Evolutionary conservation across 805 yeast genomes (phyloP).

Genomic region (Blastobotrys attinorum): DNA sequence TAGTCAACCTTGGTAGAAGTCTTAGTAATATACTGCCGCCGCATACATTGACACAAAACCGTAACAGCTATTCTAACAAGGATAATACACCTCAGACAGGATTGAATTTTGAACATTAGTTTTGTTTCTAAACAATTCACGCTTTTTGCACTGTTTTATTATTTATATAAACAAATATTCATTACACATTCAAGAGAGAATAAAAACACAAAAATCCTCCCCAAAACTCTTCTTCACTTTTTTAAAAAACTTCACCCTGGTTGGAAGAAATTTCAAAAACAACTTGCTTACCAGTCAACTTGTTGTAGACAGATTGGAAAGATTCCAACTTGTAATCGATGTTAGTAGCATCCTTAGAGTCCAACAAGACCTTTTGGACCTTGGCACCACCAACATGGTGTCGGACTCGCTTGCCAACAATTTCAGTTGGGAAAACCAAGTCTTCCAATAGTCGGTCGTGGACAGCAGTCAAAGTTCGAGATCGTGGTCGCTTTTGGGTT

Average conservation of each 20-base stretch:
- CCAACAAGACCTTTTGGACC: slow-evolving; percentile 94
- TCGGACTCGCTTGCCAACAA: slow-evolving; percentile 98
- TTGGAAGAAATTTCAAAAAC: slow-evolving; percentile 80
- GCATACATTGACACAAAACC: too few species aligned
- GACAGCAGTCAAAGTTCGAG: slow-evolving; percentile 97
- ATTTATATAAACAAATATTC: too few species aligned
- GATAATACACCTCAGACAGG: too few species aligned
- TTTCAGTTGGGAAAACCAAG: slow-evolving; percentile 99
- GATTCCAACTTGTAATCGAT: slow-evolving; percentile 99
- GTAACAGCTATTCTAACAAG: too few species aligned
- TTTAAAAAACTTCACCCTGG: slow-evolving; percentile 32
- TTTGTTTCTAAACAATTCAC: too few species aligned
- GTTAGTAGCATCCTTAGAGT: slow-evolving; percentile 93
- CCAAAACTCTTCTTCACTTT: too few species aligned
- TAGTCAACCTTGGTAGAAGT: too few species aligned
- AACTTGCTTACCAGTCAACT: slow-evolving; percentile 99
- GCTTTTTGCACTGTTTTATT: too few species aligned
- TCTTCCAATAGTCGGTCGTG: slow-evolving; percentile 98
- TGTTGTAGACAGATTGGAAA: slow-evolving; percentile 96
- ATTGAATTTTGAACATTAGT: too few species aligned
- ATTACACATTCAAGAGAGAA: too few species aligned
- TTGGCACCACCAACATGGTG: slow-evolving; percentile 98
- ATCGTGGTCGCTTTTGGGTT: slow-evolving; percentile 98
- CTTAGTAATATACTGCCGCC: too few species aligned
- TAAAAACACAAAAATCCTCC: too few species aligned